A percentile compares a stretch with the other conserved stretches of the same genome.
Conservation (phyloP, 805 yeast species). For the Crinitomyces ghanaensis region DNA sequence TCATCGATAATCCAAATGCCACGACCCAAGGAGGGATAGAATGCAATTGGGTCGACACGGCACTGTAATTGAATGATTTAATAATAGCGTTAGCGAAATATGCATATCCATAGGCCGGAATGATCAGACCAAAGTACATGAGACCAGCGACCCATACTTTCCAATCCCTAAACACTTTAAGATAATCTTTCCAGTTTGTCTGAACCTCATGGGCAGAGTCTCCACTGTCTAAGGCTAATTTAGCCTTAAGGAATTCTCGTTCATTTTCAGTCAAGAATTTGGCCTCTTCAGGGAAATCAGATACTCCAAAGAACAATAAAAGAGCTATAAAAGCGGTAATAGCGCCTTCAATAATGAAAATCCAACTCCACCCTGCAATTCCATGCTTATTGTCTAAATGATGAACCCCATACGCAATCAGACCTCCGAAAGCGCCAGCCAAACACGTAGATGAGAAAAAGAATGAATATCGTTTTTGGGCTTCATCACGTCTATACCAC, state of each 20-base stretch:
- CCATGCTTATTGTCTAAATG: constrained; percentile 38
- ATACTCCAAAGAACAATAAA: constrained; percentile 36
- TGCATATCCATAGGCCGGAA: constrained; percentile 70
- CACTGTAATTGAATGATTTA: constrained; percentile 48
- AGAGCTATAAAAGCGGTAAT: constrained; percentile 27
- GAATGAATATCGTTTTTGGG: constrained; percentile 57
- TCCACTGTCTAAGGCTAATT: constrained; percentile 44
- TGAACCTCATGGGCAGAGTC: constrained; percentile 40
- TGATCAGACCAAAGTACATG: constrained; percentile 51
- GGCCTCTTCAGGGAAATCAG: constrained; percentile 66
- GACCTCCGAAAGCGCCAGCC: constrained; percentile 73
- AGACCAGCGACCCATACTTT: constrained; percentile 46
- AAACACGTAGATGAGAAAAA: constrained; percentile 62
- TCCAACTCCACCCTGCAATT: constrained; percentile 43
- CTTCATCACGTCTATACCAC: constrained; percentile 52
- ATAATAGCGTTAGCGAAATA: constrained; percentile 63
- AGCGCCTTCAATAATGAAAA: constrained; percentile 42
- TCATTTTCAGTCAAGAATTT: constrained; percentile 43
- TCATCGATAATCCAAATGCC: constrained; percentile 57
- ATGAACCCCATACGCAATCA: constrained; percentile 53
- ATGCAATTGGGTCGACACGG: constrained; percentile 64
- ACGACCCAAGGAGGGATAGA: constrained; percentile 80
- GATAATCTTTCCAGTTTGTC: constrained; percentile 36
- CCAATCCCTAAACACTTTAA: constrained; percentile 46
- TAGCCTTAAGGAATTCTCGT: constrained; percentile 43